These are phyloP conservation scores for Gonium pectorale DNA, from an alignment of 139 green algal genomes.

Conservation along the genomic window DNA sequence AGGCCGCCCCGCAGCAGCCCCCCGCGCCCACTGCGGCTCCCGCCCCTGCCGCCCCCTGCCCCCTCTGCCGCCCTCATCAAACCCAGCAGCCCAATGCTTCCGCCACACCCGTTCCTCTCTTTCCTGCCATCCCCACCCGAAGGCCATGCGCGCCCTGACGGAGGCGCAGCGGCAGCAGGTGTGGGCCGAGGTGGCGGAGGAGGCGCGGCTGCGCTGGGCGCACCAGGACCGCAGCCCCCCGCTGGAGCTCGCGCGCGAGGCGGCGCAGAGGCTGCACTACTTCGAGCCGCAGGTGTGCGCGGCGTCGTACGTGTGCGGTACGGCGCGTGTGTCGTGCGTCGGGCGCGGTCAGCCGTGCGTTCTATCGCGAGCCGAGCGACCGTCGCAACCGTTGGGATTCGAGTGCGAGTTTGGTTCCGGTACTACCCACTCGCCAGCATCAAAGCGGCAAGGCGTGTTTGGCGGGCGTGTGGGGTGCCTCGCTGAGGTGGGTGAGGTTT, in stretches of 20 bases:
- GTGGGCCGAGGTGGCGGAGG: constrained; percentile 37
- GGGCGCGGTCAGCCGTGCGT: too few relatives aligned
- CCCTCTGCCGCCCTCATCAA: background rate
- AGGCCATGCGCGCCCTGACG: constrained; percentile 1
- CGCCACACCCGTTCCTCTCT: background rate
- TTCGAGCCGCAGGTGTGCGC: constrained; percentile 24
- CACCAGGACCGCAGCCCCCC: constrained; percentile 52
- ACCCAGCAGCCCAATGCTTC: background rate
- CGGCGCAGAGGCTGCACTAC: constrained; percentile 53
- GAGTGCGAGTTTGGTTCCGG: too few relatives aligned
- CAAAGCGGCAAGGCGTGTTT: too few relatives aligned
- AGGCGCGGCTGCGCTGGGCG: constrained; percentile 47
- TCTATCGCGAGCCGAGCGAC: too few relatives aligned
- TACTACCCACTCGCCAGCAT: too few relatives aligned
- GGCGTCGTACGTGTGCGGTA: too few relatives aligned
- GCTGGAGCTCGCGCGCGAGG: constrained; percentile 41
- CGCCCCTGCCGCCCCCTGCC: background rate
- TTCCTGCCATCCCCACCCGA: background rate
- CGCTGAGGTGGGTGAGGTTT: too few relatives aligned
- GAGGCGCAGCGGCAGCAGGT: constrained; percentile 1
- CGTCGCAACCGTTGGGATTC: too few relatives aligned
- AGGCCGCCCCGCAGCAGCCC: too few relatives aligned
- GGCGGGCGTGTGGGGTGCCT: too few relatives aligned
- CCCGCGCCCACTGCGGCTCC: background rate
- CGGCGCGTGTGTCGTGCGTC: too few relatives aligned